Evolutionary conservation across 1,284 basidiomycete genomes (phyloP).

Genomic region (Quambalaria eucalypti): DNA sequence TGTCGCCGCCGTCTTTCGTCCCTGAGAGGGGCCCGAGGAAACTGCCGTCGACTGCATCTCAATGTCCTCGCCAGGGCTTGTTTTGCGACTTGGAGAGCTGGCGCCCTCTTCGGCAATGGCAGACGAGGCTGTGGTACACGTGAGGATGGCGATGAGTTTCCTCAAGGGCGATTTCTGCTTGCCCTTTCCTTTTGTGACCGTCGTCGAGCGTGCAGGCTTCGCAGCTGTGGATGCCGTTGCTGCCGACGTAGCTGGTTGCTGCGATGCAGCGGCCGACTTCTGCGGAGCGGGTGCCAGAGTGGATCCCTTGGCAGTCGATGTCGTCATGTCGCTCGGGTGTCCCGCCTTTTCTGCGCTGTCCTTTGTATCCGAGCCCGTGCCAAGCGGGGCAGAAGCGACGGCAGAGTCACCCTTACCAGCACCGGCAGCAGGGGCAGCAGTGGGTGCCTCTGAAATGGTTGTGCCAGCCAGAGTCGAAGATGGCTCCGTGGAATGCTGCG

Average conservation of each 20-base stretch:
- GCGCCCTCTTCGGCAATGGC: constrained; percentile 13
- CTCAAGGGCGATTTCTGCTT: constrained; percentile 5
- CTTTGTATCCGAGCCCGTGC: too few species aligned
- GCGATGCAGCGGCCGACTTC: constrained; percentile 1
- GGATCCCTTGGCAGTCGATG: not conserved
- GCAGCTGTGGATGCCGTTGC: constrained; percentile 5
- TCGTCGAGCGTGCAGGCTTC: too few species aligned
- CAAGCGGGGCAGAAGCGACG: not conserved
- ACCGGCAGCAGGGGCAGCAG: not conserved
- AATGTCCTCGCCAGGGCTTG: not conserved
- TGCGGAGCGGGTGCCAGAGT: not conserved
- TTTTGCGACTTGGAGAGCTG: not conserved
- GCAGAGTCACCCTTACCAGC: not conserved
- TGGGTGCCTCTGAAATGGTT: not conserved
- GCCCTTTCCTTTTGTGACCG: too few species aligned
- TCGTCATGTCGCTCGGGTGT: too few species aligned
- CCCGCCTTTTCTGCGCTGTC: too few species aligned
- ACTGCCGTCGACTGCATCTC: too few species aligned
- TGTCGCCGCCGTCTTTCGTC: too few species aligned
- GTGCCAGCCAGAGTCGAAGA: constrained; percentile 6
- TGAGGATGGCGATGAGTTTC: constrained; percentile 22
- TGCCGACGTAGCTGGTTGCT: constrained; percentile 2
- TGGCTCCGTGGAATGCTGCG: constrained; percentile 7
- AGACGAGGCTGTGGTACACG: constrained; percentile 17
- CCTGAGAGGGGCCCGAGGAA: too few species aligned